Evolutionary conservation across 805 yeast species (phyloP).

Genomic region (Nakazawaea wyomingensis): DNA sequence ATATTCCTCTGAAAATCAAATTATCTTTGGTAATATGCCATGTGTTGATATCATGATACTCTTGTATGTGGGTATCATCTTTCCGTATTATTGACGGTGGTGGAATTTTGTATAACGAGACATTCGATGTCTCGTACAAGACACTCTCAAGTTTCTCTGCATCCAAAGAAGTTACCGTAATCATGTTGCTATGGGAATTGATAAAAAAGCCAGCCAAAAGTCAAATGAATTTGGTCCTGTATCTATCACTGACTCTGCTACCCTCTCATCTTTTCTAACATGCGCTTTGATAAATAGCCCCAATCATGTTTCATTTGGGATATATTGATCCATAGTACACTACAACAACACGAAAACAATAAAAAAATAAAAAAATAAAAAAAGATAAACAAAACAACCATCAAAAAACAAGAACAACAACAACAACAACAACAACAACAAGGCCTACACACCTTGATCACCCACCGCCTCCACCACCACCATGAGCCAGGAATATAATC

Average conservation of each 20-base stretch:
- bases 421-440: no score
- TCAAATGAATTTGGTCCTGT: no score
- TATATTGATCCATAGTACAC: background rate
- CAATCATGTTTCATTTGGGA: background rate
- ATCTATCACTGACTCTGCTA: no score
- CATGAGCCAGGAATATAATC: conserved; percentile 6
- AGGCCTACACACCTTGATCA: no score
- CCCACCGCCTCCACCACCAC: background rate
- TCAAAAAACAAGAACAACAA: conserved; percentile 2
- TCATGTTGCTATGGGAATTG: no score
- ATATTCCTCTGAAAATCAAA: conserved; percentile 8
- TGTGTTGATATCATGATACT: conserved; percentile 9
- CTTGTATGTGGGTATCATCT: conserved; percentile 5
- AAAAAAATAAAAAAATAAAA: background rate
- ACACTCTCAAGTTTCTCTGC: conserved; percentile 10
- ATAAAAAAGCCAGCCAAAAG: no score
- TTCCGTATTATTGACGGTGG: conserved; percentile 1
- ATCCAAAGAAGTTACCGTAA: conserved; percentile 3
- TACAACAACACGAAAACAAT: background rate
- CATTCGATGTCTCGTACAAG: conserved; percentile 11
- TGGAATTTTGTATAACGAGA: conserved; percentile 8
- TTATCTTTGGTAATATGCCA: conserved; percentile 8
- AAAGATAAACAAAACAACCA: no score
- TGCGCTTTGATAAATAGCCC: no score
- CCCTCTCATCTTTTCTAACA: no score